Conservation (phyloP, 1,284 basidiomycete species). For the Flammula alnicola region DNA sequence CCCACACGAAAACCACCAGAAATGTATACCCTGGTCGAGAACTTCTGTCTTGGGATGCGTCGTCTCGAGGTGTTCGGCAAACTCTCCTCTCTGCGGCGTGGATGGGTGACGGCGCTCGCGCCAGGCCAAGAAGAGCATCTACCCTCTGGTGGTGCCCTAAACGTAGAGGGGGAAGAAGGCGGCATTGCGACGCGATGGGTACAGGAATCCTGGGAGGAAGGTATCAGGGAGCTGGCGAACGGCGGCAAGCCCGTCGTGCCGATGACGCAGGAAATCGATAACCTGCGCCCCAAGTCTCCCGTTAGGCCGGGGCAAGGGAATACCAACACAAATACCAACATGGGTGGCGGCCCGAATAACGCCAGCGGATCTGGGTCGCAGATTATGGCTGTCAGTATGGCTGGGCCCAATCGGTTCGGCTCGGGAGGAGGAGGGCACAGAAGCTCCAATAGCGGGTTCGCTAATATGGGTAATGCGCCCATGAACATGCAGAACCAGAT, state of each 20-base stretch:
- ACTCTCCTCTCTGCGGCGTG: slow-evolving; percentile 74
- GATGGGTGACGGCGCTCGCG: slow-evolving; percentile 90
- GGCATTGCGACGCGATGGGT: slow-evolving; percentile 55
- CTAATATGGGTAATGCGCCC: slow-evolving; percentile 14
- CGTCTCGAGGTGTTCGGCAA: slow-evolving; percentile 92
- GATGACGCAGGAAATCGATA: slow-evolving; percentile 81
- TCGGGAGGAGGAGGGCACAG: slow-evolving; percentile 16
- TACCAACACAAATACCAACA: slow-evolving; percentile 9
- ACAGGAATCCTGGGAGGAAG: slow-evolving; percentile 61
- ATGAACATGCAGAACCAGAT: slow-evolving; percentile 37
- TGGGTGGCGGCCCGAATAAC: slow-evolving; percentile 12
- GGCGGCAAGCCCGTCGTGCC: slow-evolving; percentile 67
- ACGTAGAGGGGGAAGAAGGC: slow-evolving; percentile 48
- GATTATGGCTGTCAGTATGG: slow-evolving; percentile 14
- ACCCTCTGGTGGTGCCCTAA: slow-evolving; percentile 34
- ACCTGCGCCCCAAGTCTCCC: slow-evolving; percentile 87
- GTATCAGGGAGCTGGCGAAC: slow-evolving; percentile 55
- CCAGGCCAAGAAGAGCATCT: slow-evolving; percentile 62
- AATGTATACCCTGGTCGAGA: slow-evolving; percentile 94
- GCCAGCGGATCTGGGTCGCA: slow-evolving; percentile 9
- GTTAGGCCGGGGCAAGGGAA: slow-evolving; percentile 38
- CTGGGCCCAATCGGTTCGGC: slow-evolving; percentile 24
- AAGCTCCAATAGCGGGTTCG: slow-evolving; percentile 22
- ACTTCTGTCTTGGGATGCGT: slow-evolving; percentile 94
- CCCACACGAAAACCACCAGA: slow-evolving; percentile 90